A percentile compares a stretch with the other conserved stretches of the same genome.
Conservation (phyloP, 371 early-diverging fungal species). For the Haplosporangium sp. region DNA sequence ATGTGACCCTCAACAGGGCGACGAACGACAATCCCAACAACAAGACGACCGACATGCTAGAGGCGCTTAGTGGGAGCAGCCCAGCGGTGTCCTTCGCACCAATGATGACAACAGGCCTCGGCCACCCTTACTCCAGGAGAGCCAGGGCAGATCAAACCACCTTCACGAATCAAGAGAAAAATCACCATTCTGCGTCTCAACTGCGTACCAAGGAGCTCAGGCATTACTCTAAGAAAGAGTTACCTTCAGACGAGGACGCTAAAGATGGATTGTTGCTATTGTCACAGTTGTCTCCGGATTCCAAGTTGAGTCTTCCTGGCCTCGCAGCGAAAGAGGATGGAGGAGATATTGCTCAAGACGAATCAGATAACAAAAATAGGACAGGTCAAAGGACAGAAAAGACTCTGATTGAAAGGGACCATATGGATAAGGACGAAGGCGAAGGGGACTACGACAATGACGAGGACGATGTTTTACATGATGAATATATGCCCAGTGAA, state of each 20-base stretch:
- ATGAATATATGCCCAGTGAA: conserved; percentile 8
- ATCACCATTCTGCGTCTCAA: not conserved
- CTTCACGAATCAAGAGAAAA: not conserved
- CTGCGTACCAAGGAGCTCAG: not conserved
- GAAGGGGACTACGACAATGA: not conserved
- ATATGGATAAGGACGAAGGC: not conserved
- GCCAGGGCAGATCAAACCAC: not conserved
- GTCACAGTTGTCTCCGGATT: conserved; percentile 21
- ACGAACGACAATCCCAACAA: conserved; percentile 44
- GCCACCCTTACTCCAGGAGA: conserved; percentile 22
- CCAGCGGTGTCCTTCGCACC: conserved; percentile 19
- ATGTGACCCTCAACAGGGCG: conserved; percentile 36
- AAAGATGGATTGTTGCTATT: conserved; percentile 31
- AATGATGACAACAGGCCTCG: conserved; percentile 44
- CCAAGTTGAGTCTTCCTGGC: not conserved
- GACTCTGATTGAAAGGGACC: no score
- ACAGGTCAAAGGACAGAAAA: no score
- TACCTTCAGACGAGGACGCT: conserved; percentile 27
- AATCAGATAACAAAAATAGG: not conserved
- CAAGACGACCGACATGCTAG: conserved; percentile 47
- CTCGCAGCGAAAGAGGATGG: not conserved
- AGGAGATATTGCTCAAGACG: not conserved
- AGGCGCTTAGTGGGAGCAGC: conserved; percentile 12
- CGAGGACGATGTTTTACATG: conserved; percentile 10
- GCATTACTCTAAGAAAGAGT: not conserved